These are phyloP conservation scores for Quercus agrifolia DNA, from an alignment of 306 rosid species.

Conservation along the genomic window DNA sequence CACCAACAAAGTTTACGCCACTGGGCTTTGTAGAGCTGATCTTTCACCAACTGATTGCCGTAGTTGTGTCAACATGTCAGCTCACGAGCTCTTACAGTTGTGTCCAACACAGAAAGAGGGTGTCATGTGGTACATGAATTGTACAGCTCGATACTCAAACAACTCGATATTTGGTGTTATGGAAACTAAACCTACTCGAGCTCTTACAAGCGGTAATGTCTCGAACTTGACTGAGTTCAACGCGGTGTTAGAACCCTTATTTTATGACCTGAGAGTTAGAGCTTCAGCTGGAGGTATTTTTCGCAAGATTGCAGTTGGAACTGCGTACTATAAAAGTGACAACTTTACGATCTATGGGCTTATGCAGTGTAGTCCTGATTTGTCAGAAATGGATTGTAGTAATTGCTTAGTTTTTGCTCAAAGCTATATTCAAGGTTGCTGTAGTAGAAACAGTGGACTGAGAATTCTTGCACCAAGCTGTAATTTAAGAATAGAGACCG, in stretches of 20 bases:
- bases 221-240: neutral
- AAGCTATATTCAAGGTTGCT: neutral
- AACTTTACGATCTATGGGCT: slow-evolving; percentile 10
- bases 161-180: neutral
- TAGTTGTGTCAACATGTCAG: slow-evolving; percentile 30
- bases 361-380: slow-evolving; percentile 35
- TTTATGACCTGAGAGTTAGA: neutral
- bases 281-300: slow-evolving; percentile 10
- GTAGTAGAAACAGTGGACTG: slow-evolving; percentile 5
- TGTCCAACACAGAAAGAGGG: slow-evolving; percentile 58
- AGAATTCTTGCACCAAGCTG: slow-evolving; percentile 43
- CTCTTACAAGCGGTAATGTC: neutral
- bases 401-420: neutral
- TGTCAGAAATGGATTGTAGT: slow-evolving; percentile 9
- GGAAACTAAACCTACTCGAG: neutral
- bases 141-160: slow-evolving; percentile 37
- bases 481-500: slow-evolving; percentile 23
- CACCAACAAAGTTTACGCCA: slow-evolving; percentile 34
- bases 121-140: slow-evolving; percentile 32
- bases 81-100: slow-evolving; percentile 8
- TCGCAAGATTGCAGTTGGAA: slow-evolving; percentile 10
- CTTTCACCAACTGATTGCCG: slow-evolving; percentile 27
- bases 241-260: neutral
- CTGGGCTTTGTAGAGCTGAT: slow-evolving; percentile 51
- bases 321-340: neutral